These are phyloP conservation scores for Dactylellina cionopaga DNA, from an alignment of 2,329 filamentous ascomycete genomes.

Conservation along the genomic window DNA sequence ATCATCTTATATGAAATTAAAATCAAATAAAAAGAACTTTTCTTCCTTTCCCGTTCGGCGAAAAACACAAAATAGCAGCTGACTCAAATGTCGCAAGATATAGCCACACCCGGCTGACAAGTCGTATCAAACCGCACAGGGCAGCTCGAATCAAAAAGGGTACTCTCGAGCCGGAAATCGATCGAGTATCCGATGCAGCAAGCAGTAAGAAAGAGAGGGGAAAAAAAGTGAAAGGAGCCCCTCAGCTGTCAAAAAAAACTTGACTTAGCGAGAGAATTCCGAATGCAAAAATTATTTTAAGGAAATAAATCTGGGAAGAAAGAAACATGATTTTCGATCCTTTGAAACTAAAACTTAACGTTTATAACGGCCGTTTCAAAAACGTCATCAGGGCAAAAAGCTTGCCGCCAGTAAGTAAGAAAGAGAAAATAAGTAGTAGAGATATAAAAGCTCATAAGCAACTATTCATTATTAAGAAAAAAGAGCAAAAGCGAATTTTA, in stretches of 20 bases:
- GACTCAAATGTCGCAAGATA: conserved; percentile 8
- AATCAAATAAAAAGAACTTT: too few relatives aligned
- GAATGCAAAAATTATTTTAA: conserved; percentile 4
- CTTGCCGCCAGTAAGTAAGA: too few relatives aligned
- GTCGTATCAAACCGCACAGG: not conserved
- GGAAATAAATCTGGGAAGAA: not conserved
- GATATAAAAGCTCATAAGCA: not conserved
- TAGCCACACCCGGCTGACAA: not conserved
- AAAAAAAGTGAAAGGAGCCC: too few relatives aligned
- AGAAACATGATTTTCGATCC: conserved; percentile 18
- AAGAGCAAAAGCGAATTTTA: conserved; percentile 8
- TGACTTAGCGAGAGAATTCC: conserved; percentile 4
- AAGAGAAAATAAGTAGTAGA: conserved; percentile 6
- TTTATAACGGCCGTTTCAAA: not conserved
- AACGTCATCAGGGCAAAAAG: too few relatives aligned
- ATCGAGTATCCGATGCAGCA: conserved; percentile 8
- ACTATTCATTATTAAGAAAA: conserved; percentile 32
- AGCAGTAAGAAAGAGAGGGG: conserved; percentile 8
- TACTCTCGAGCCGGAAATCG: conserved; percentile 10
- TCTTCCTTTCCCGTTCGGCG: too few relatives aligned
- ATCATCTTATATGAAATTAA: too few relatives aligned
- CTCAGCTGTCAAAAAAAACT: conserved; percentile 10
- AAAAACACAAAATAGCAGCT: too few relatives aligned
- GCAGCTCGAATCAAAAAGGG: conserved; percentile 14
- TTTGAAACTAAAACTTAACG: conserved; percentile 5